Percentiles rank a stretch among this genome's conserved stretches.
Conservation (phyloP, 768 basidiomycete species). For the Serendipita vermifera region DNA sequence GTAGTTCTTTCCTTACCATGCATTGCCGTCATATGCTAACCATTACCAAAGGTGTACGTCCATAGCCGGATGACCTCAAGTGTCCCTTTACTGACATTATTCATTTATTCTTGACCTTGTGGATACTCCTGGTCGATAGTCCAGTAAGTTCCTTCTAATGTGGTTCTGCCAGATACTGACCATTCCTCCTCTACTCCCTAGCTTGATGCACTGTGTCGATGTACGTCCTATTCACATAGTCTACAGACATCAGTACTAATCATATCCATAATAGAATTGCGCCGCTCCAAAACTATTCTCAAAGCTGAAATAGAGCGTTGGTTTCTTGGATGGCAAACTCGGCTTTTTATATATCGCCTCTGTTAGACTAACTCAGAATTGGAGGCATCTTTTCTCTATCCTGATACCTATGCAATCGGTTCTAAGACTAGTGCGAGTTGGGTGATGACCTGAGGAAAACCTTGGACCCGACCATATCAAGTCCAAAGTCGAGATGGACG, state of each 20-base stretch:
- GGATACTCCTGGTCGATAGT: background rate
- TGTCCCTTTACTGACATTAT: background rate
- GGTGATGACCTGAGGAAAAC: too few species aligned
- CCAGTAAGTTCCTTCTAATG: slow-evolving; percentile 7
- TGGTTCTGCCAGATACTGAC: background rate
- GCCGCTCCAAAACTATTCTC: slow-evolving; percentile 72
- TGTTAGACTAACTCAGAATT: too few species aligned
- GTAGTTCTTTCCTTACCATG: slow-evolving; percentile 22
- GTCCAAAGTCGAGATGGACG: too few species aligned
- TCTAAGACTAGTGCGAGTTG: too few species aligned
- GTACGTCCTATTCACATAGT: slow-evolving; percentile 32
- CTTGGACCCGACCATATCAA: too few species aligned
- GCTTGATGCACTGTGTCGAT: slow-evolving; percentile 89
- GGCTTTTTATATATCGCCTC: too few species aligned
- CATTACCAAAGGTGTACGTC: slow-evolving; percentile 20
- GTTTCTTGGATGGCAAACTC: too few species aligned
- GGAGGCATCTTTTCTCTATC: too few species aligned
- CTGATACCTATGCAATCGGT: too few species aligned
- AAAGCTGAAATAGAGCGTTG: slow-evolving; percentile 61
- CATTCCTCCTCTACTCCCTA: slow-evolving; percentile 22
- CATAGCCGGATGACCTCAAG: background rate
- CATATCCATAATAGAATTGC: slow-evolving; percentile 26
- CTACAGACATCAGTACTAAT: slow-evolving; percentile 11
- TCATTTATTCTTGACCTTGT: slow-evolving; percentile 6
- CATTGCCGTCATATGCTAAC: background rate